Percentiles rank a stretch among this genome's conserved stretches.
phyloP scores from a whole-genome alignment of 2,329 filamentous ascomycete genomes.

The Nemania sp. region DNA sequence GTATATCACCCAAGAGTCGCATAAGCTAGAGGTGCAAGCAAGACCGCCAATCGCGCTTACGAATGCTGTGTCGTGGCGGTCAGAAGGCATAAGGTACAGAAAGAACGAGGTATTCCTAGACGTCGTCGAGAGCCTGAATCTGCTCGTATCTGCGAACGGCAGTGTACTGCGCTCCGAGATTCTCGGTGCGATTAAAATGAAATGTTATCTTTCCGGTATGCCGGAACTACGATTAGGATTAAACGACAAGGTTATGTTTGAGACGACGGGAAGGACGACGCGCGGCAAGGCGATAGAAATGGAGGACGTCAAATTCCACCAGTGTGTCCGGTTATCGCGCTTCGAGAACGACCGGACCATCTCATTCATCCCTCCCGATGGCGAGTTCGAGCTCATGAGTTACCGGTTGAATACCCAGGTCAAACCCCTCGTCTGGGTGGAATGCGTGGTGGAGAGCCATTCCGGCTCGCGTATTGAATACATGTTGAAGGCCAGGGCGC shows the following conservation, averaged over 20 bases:
- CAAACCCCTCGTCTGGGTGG: conserved; percentile 98
- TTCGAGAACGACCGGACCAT: conserved; percentile 99
- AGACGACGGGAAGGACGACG: conserved; percentile 93
- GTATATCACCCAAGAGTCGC: conserved; percentile 99
- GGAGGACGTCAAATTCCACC: conserved; percentile 99
- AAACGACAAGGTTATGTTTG: conserved; percentile 99
- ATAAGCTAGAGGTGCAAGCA: conserved; percentile 97
- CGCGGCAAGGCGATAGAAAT: conserved; percentile 98
- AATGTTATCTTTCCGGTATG: conserved; percentile 99
- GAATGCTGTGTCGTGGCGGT: conserved; percentile 97
- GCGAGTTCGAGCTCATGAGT: conserved; percentile 99
- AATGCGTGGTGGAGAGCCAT: conserved; percentile 96
- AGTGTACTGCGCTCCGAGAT: conserved; percentile 98
- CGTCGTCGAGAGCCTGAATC: conserved; percentile 94
- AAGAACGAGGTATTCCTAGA: conserved; percentile 99
- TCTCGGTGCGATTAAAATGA: conserved; percentile 98
- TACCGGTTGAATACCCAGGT: conserved; percentile 99
- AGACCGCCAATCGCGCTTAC: conserved; percentile 97
- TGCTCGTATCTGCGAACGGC: conserved; percentile 92
- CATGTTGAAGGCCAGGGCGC: conserved; percentile 97
- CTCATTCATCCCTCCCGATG: conserved; percentile 97
- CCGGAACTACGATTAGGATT: conserved; percentile 92
- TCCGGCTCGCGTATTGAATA: conserved; percentile 97
- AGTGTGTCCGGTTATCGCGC: conserved; percentile 92
- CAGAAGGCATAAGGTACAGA: conserved; percentile 96